Percentiles rank a stretch among this genome's conserved stretches.
phyloP scores from a whole-genome alignment of 192 early-diverging fungal genomes.

The Coemansia sp. region DNA sequence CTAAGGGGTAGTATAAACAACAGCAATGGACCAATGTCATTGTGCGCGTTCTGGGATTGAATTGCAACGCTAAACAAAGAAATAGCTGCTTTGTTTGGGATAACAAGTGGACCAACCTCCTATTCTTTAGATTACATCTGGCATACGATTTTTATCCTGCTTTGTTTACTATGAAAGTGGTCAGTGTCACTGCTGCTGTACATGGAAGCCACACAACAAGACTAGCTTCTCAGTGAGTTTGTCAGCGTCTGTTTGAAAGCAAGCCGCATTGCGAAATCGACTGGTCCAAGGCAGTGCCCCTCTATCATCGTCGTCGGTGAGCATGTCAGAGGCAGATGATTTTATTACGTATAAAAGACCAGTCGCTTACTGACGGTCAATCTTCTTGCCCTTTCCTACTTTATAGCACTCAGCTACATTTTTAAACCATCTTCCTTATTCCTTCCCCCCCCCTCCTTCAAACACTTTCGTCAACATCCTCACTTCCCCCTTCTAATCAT shows the following conservation, averaged over 20 bases:
- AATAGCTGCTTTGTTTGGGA: not conserved
- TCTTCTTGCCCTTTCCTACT: not conserved
- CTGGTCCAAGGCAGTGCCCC: too few relatives aligned
- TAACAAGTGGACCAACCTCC: not conserved
- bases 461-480: not conserved
- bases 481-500: not conserved
- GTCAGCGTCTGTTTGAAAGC: not conserved
- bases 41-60: not conserved
- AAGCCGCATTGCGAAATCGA: not conserved
- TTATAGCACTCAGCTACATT: slow-evolving; percentile 9
- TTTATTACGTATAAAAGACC: slow-evolving; percentile 2
- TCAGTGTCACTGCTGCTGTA: not conserved
- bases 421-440: not conserved
- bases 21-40: not conserved
- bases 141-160: not conserved
- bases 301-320: not conserved
- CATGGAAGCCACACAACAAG: not conserved
- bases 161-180: not conserved
- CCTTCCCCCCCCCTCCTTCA: not conserved
- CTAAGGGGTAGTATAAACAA: slow-evolving; percentile 9
- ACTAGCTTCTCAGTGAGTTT: not conserved
- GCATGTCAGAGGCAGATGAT: not conserved
- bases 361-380: not conserved
- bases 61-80: not conserved
- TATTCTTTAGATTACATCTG: slow-evolving; percentile 1